These are phyloP conservation scores for Ascochyta koolunga DNA, from an alignment of 2,329 filamentous ascomycete genomes.

Conservation along the genomic window DNA sequence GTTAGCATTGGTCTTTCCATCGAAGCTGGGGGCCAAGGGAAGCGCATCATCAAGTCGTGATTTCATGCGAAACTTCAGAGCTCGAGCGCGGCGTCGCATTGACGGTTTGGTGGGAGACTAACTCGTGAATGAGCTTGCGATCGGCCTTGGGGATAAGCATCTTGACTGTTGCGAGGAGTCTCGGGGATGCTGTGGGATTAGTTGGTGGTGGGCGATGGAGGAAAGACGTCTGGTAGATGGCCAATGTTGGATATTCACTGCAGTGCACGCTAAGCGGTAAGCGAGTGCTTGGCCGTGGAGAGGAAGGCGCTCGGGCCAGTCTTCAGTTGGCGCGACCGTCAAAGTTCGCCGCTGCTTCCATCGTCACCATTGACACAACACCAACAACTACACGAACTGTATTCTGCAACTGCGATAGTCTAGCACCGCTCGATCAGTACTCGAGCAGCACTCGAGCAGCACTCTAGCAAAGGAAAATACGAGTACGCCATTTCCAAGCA, in stretches of 20 bases:
- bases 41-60: conserved; percentile 39
- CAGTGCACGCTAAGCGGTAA: conserved; percentile 17
- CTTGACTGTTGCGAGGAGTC: conserved; percentile 49
- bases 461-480: too few relatives aligned
- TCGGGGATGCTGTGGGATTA: conserved; percentile 31
- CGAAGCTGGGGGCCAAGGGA: conserved; percentile 6
- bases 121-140: conserved; percentile 99
- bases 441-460: too few relatives aligned
- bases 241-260: conserved; percentile 28
- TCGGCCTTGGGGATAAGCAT: conserved; percentile 99
- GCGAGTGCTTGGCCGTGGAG: conserved; percentile 14
- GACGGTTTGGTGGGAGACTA: conserved; percentile 64
- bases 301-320: conserved; percentile 15
- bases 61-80: conserved; percentile 36
- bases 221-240: conserved; percentile 11
- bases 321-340: not conserved
- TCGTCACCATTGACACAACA: not conserved
- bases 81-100: conserved; percentile 30
- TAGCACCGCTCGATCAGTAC: not conserved
- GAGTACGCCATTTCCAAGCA: too few relatives aligned
- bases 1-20: conserved; percentile 33
- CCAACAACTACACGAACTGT: not conserved
- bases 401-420: not conserved
- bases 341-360: conserved; percentile 9
- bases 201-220: conserved; percentile 18